phyloP scores from a whole-genome alignment of 192 early-diverging fungal genomes.

The Coemansia sp. region DNA sequence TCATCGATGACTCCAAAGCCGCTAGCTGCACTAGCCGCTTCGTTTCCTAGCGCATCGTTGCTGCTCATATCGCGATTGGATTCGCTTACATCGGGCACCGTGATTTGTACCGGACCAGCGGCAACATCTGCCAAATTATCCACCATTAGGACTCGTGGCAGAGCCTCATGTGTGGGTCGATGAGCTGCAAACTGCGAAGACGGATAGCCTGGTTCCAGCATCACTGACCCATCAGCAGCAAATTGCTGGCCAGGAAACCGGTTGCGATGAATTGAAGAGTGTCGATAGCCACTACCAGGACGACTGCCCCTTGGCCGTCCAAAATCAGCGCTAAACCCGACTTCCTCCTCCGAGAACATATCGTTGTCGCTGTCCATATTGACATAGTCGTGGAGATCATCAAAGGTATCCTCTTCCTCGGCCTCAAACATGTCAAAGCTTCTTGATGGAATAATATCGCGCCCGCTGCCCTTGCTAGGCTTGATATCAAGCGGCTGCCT shows the following conservation, averaged over 20 bases:
- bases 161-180: background rate
- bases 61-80: background rate
- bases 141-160: background rate
- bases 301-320: background rate
- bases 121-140: background rate
- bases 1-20: slow-evolving; percentile 44
- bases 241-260: slow-evolving; percentile 28
- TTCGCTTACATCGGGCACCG: background rate
- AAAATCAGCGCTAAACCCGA: slow-evolving; percentile 4
- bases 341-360: slow-evolving; percentile 15
- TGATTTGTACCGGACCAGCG: background rate
- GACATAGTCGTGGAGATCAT: slow-evolving; percentile 36
- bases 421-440: slow-evolving; percentile 6
- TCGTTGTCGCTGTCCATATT: slow-evolving; percentile 36
- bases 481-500: slow-evolving; percentile 32
- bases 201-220: slow-evolving; percentile 39
- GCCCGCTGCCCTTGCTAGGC: slow-evolving; percentile 11
- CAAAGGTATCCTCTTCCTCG: slow-evolving; percentile 35
- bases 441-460: background rate
- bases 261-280: slow-evolving; percentile 16
- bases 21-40: background rate
- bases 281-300: background rate
- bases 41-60: background rate
- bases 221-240: slow-evolving; percentile 22
- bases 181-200: slow-evolving; percentile 12